Evolutionary conservation across 2,329 filamentous ascomycete species (phyloP).

Genomic region (Cadophora gregata): DNA sequence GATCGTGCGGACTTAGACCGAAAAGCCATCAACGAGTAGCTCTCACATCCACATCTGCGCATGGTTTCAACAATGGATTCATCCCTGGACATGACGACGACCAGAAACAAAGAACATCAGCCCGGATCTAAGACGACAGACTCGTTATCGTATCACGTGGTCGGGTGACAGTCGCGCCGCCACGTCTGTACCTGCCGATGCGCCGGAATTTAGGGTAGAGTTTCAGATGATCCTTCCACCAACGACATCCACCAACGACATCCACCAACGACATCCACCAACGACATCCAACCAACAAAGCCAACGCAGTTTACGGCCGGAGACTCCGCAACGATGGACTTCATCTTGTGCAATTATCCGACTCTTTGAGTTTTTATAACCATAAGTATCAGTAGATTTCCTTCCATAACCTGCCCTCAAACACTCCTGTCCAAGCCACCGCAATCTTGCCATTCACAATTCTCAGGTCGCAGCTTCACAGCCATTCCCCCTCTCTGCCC

Average conservation of each 20-base stretch:
- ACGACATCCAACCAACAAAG: constrained; percentile 15
- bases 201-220: constrained; percentile 8
- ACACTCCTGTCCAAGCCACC: background rate
- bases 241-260: constrained; percentile 13
- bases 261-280: no score
- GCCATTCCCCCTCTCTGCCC: background rate
- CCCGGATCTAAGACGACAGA: background rate
- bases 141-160: background rate
- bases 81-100: background rate
- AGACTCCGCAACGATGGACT: background rate
- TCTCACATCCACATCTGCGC: background rate
- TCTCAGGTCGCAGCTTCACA: background rate
- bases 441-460: background rate
- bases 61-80: background rate
- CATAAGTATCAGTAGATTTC: constrained; percentile 13
- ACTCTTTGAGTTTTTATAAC: constrained; percentile 4
- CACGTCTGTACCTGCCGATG: background rate
- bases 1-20: no score
- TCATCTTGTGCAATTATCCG: constrained; percentile 2
- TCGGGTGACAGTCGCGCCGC: background rate
- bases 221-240: constrained; percentile 6
- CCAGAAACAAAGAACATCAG: background rate
- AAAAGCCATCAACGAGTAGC: no score
- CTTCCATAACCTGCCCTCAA: background rate
- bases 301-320: constrained; percentile 8